Evolutionary conservation across 257 asterid species (phyloP).

Genomic region (Galeopsis tetrahit): DNA sequence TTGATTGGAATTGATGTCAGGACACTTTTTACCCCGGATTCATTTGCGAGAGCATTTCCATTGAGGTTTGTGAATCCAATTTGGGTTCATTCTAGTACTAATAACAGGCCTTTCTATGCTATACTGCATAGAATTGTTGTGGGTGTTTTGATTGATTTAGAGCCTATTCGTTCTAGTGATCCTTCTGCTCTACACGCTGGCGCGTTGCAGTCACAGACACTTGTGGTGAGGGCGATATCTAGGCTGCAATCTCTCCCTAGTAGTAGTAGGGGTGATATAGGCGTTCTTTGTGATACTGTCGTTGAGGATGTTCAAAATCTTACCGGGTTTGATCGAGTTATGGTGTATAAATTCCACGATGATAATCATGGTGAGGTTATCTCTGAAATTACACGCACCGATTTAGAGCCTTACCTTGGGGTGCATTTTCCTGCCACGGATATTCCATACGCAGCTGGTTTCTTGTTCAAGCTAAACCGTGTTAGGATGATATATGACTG

Average conservation of each 20-base stretch:
- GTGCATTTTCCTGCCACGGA: conserved; percentile 76
- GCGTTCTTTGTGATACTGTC: conserved; percentile 54
- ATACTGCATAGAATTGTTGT: conserved; percentile 68
- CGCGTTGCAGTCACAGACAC: conserved; percentile 34
- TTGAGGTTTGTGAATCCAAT: conserved; percentile 56
- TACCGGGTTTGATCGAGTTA: conserved; percentile 69
- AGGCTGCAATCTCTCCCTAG: conserved; percentile 48
- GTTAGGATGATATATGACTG: conserved; percentile 66
- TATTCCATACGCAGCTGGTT: conserved; percentile 69
- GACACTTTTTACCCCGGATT: conserved; percentile 52
- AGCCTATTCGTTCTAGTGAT: conserved; percentile 61
- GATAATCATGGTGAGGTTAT: conserved; percentile 74
- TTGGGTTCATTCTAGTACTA: conserved; percentile 53
- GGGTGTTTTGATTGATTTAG: conserved; percentile 71
- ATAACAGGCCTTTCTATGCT: conserved; percentile 59
- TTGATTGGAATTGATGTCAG: conserved; percentile 61
- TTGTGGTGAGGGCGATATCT: neutral
- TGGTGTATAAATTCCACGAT: conserved; percentile 70
- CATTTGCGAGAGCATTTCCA: conserved; percentile 46
- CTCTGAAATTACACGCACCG: conserved; percentile 61
- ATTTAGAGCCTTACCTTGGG: conserved; percentile 65
- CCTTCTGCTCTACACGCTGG: conserved; percentile 52
- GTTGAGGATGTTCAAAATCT: conserved; percentile 69
- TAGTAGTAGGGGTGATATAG: conserved; percentile 60
- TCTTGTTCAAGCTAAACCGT: conserved; percentile 62